Conservation (phyloP, 768 basidiomycete genomes). For the Calocera viscosa region DNA sequence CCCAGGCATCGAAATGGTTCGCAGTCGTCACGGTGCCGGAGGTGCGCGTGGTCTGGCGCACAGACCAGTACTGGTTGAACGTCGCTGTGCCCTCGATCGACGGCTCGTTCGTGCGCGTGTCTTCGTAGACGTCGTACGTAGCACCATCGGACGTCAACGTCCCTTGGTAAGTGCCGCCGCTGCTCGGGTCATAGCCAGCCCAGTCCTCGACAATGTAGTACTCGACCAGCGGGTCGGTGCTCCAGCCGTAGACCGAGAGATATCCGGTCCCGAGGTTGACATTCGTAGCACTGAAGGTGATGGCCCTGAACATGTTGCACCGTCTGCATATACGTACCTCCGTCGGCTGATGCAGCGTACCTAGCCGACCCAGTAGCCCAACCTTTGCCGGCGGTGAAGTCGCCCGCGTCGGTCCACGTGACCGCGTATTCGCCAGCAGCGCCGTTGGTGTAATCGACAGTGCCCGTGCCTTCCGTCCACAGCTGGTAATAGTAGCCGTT, state of each 20-base stretch:
- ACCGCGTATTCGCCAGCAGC: conserved; percentile 27
- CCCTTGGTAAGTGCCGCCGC: conserved; percentile 25
- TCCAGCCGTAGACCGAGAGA: conserved; percentile 39
- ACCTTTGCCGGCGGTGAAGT: conserved; percentile 33
- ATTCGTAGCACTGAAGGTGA: conserved; percentile 31
- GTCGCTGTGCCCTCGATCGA: conserved; percentile 35
- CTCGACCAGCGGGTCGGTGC: conserved; percentile 35
- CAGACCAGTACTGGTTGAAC: conserved; percentile 38
- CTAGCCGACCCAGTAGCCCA: conserved; percentile 30
- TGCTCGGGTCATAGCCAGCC: conserved; percentile 32
- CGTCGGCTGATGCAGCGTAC: conserved; percentile 7
- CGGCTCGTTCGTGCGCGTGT: conserved; percentile 31
- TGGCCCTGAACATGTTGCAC: conserved; percentile 21
- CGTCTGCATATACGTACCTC: neutral
- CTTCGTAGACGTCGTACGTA: conserved; percentile 34
- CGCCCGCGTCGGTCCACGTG: conserved; percentile 26
- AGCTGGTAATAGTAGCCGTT: conserved; percentile 32
- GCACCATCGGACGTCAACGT: conserved; percentile 34
- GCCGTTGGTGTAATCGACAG: conserved; percentile 27
- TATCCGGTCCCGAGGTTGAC: conserved; percentile 33
- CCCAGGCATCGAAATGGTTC: conserved; percentile 38
- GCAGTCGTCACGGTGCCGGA: conserved; percentile 26
- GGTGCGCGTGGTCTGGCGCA: conserved; percentile 29
- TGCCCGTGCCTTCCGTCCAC: conserved; percentile 28
- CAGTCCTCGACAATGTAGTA: conserved; percentile 38